Conservation (phyloP, 2,329 filamentous ascomycete genomes). For the Chrysoporthe deuterocubensis region DNA sequence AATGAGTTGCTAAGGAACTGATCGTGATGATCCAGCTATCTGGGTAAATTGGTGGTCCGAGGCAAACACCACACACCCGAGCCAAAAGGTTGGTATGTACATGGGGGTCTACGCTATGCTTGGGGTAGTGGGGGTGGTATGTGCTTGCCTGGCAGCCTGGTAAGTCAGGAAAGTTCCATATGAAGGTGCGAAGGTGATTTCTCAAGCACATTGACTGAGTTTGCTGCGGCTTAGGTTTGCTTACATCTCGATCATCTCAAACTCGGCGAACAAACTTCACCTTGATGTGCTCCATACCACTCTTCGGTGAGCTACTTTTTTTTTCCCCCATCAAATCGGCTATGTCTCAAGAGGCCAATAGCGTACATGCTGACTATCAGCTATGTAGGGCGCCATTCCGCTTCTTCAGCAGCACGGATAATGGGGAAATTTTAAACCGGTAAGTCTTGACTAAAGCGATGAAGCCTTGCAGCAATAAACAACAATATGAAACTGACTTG, state of each 20-base stretch:
- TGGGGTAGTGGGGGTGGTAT: conserved; percentile 31
- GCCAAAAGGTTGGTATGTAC: conserved; percentile 42
- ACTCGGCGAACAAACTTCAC: too few relatives aligned
- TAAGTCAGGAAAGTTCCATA: conserved; percentile 37
- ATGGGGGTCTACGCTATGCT: conserved; percentile 41
- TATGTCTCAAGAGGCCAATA: too few relatives aligned
- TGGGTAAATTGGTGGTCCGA: conserved; percentile 56
- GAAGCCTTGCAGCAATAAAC: too few relatives aligned
- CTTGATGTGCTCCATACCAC: too few relatives aligned
- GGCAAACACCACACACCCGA: conserved; percentile 43
- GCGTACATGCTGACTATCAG: conserved; percentile 22
- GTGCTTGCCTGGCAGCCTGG: conserved; percentile 34
- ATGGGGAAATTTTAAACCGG: conserved; percentile 30
- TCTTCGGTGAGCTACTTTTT: too few relatives aligned
- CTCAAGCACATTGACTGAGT: conserved; percentile 18
- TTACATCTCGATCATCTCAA: too few relatives aligned
- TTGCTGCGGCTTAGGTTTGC: too few relatives aligned
- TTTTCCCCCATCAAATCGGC: too few relatives aligned
- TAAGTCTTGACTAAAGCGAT: too few relatives aligned
- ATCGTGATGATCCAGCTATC: conserved; percentile 31
- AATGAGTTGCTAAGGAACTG: too few relatives aligned
- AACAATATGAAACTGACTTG: conserved; percentile 2
- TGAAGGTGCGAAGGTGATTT: conserved; percentile 35
- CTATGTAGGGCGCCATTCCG: conserved; percentile 34
- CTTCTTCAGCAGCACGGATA: conserved; percentile 41